These are phyloP conservation scores for Purpureocillium takamizusanense DNA, from an alignment of 2,329 filamentous ascomycete genomes.

Conservation along the genomic window DNA sequence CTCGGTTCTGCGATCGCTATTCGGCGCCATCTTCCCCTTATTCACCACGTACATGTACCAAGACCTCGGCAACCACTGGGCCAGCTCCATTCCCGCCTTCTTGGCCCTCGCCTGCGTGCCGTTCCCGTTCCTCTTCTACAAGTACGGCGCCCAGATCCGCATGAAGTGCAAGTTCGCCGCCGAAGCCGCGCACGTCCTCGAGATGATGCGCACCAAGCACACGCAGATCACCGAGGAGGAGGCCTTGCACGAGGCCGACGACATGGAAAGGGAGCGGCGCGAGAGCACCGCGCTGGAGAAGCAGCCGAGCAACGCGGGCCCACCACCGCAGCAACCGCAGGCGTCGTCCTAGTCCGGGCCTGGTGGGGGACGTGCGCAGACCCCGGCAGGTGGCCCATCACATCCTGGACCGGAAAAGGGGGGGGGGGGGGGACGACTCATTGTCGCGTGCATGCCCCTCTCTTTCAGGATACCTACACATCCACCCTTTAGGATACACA, in stretches of 20 bases:
- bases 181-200: conserved; percentile 54
- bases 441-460: too few relatives aligned
- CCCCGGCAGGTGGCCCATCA: too few relatives aligned
- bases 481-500: too few relatives aligned
- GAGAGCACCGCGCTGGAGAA: conserved; percentile 9
- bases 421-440: too few relatives aligned
- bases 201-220: conserved; percentile 27
- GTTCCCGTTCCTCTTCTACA: conserved; percentile 69
- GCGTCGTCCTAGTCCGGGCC: too few relatives aligned
- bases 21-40: conserved; percentile 64
- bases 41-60: conserved; percentile 55
- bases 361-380: too few relatives aligned
- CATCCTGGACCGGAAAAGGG: too few relatives aligned
- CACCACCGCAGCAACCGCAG: too few relatives aligned
- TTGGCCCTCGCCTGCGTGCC: conserved; percentile 63
- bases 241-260: conserved; percentile 12
- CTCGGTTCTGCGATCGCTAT: conserved; percentile 60
- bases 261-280: conserved; percentile 15
- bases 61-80: conserved; percentile 66
- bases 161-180: conserved; percentile 61
- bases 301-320: conserved; percentile 1
- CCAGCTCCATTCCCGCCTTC: conserved; percentile 64
- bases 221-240: conserved; percentile 18
- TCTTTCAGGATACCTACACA: too few relatives aligned
- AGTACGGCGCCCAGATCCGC: conserved; percentile 55